These are phyloP conservation scores for Boletus tylopilopsis DNA, from an alignment of 768 basidiomycete genomes.

Conservation along the genomic window DNA sequence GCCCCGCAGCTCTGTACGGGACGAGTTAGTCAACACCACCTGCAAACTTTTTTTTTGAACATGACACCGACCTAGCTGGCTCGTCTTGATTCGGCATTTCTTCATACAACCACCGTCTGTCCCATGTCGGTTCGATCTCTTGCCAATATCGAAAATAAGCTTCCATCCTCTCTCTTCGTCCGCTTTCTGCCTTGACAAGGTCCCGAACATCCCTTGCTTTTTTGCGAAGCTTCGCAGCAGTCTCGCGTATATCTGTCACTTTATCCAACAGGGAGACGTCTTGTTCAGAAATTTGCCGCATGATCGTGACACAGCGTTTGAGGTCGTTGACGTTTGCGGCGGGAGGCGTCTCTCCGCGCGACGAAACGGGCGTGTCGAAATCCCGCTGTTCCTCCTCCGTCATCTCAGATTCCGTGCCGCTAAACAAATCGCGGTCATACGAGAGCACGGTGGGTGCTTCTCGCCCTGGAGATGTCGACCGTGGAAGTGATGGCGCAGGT, in stretches of 20 bases:
- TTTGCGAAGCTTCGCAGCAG: conserved; percentile 17
- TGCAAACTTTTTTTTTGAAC: neutral
- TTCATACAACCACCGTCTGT: conserved; percentile 25
- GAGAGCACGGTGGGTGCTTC: neutral
- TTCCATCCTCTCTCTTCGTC: conserved; percentile 26
- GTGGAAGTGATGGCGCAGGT: conserved; percentile 1
- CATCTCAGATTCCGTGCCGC: conserved; percentile 23
- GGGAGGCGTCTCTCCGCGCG: conserved; percentile 20
- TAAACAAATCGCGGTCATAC: conserved; percentile 12
- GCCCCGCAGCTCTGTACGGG: conserved; percentile 3
- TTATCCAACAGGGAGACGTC: conserved; percentile 15
- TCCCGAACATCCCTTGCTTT: conserved; percentile 22
- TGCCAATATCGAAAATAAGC: conserved; percentile 27
- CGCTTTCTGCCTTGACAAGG: conserved; percentile 20
- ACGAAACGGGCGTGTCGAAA: conserved; percentile 22
- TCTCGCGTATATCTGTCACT: conserved; percentile 7
- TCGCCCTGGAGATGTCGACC: neutral
- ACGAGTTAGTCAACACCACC: too few species aligned
- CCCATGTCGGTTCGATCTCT: conserved; percentile 21
- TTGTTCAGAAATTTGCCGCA: conserved; percentile 20
- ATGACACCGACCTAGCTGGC: conserved; percentile 1
- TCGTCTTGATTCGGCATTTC: neutral
- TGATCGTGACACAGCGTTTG: conserved; percentile 23
- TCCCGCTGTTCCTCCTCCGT: conserved; percentile 17
- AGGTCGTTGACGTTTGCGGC: conserved; percentile 17